A percentile compares a stretch with the other conserved stretches of the same genome.
These are phyloP conservation scores for Rhynchospora breviuscula DNA, from an alignment of 176 grass and related monocot species.

Conservation along the genomic window DNA sequence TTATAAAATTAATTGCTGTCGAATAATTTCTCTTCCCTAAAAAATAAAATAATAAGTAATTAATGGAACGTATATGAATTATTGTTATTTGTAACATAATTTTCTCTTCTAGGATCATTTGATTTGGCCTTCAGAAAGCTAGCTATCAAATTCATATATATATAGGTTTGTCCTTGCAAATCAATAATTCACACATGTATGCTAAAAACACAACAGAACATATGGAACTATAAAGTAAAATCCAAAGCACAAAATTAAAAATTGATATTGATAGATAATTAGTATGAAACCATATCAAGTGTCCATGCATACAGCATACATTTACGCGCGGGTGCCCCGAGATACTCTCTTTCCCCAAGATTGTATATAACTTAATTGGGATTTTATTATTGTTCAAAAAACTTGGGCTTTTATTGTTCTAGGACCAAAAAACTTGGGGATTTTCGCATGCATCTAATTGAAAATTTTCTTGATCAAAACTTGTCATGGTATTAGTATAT, in stretches of 20 bases:
- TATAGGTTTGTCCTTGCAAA: not conserved
- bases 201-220: not conserved
- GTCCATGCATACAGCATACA: too few relatives aligned
- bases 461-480: too few relatives aligned
- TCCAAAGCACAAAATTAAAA: not conserved
- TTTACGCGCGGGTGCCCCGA: too few relatives aligned
- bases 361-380: not conserved
- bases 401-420: not conserved
- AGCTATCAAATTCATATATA: too few relatives aligned
- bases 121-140: not conserved
- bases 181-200: not conserved
- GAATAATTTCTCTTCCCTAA: not conserved
- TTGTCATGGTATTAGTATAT: too few relatives aligned
- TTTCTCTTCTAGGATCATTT: not conserved
- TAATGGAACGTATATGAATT: not conserved
- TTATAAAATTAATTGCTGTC: not conserved
- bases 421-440: not conserved
- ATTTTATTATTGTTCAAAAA: too few relatives aligned
- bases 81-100: not conserved
- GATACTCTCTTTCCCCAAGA: not conserved
- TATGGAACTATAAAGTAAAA: not conserved
- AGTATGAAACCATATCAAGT: too few relatives aligned
- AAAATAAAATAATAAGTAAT: not conserved
- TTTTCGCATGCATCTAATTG: not conserved
- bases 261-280: not conserved